Percentiles rank a stretch among this genome's conserved stretches.
These are phyloP conservation scores for Kwoniella sp. DNA, from an alignment of 768 basidiomycete species.

Conservation along the genomic window DNA sequence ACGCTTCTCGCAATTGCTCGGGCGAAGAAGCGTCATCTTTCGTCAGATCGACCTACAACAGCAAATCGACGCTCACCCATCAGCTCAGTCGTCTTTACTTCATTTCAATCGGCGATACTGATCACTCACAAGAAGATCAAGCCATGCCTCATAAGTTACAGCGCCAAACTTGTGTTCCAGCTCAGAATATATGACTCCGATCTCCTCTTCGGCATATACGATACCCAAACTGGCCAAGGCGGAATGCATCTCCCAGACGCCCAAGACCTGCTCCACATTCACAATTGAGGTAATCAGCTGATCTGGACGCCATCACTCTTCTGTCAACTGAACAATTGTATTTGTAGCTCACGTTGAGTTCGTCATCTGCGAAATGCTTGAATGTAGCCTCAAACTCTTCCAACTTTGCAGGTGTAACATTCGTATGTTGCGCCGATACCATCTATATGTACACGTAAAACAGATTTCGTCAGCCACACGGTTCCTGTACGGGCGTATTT, in stretches of 20 bases:
- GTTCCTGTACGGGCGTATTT: no score
- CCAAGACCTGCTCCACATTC: constrained; percentile 63
- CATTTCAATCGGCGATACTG: neutral
- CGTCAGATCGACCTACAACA: constrained; percentile 79
- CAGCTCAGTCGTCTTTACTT: neutral
- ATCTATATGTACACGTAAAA: no score
- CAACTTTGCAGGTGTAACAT: constrained; percentile 75
- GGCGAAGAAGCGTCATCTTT: constrained; percentile 87
- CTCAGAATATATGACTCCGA: constrained; percentile 78
- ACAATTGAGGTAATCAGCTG: neutral
- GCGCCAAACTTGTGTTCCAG: constrained; percentile 79
- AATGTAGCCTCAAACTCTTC: constrained; percentile 73
- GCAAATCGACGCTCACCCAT: neutral
- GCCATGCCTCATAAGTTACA: constrained; percentile 89
- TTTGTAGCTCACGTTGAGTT: constrained; percentile 64
- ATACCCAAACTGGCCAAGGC: constrained; percentile 93
- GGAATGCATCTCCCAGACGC: constrained; percentile 78
- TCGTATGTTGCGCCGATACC: constrained; percentile 88
- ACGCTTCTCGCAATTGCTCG: constrained; percentile 88
- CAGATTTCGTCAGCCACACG: no score
- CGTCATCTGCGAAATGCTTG: constrained; percentile 93
- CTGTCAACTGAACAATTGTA: no score
- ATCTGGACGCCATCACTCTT: neutral
- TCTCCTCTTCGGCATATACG: constrained; percentile 88
- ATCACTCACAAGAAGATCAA: constrained; percentile 76